Percentiles rank a stretch among this genome's conserved stretches.
These are phyloP conservation scores for Prunus armeniaca DNA, from an alignment of 306 rosid genomes.

Conservation along the genomic window DNA sequence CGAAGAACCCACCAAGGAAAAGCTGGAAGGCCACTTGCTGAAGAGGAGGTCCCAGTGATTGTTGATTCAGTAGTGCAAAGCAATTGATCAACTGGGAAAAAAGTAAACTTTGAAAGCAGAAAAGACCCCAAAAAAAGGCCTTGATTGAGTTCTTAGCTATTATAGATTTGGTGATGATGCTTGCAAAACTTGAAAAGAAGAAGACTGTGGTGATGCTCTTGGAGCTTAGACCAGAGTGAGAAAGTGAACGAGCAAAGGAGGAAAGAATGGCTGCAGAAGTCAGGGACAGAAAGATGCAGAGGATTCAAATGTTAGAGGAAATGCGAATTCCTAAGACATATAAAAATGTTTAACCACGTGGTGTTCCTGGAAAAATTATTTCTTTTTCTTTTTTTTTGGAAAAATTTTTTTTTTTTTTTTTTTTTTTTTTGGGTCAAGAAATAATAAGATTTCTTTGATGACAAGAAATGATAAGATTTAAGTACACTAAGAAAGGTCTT, in stretches of 20 bases:
- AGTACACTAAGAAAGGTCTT: not conserved
- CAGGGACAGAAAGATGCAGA: not conserved
- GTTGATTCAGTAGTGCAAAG: not conserved
- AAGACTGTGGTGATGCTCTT: not conserved
- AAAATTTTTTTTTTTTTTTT: too few relatives aligned
- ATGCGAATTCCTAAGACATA: not conserved
- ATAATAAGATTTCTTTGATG: too few relatives aligned
- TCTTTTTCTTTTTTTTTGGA: too few relatives aligned
- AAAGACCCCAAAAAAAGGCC: not conserved
- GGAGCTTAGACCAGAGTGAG: not conserved
- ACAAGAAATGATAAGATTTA: not conserved
- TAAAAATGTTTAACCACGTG: not conserved
- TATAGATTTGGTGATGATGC: not conserved
- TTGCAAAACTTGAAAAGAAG: not conserved
- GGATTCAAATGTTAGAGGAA: not conserved
- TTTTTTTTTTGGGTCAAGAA: too few relatives aligned
- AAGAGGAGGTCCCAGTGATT: not conserved
- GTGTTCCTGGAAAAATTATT: not conserved
- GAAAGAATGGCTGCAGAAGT: not conserved
- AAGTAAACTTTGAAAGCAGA: not conserved
- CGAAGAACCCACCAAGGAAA: slow-evolving; percentile 5
- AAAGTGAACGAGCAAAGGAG: not conserved
- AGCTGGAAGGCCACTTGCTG: not conserved
- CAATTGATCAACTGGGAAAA: not conserved
- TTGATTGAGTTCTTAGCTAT: not conserved